Base-by-base conservation (phyloP, 805 yeast species). In the Yueomyces sp. region DNA sequence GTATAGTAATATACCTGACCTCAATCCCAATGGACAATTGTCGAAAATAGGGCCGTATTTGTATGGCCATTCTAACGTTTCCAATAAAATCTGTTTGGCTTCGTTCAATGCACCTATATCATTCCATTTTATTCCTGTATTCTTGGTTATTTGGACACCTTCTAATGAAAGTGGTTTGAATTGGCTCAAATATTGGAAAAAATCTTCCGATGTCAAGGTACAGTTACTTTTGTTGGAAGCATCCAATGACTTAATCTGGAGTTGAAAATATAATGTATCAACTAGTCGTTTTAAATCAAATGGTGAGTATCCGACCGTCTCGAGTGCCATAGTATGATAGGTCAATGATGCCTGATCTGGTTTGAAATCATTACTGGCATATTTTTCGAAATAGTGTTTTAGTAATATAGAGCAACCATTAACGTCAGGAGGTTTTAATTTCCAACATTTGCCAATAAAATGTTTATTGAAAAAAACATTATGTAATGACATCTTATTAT, bases 11-110 rank as follows among this genome's bases (percentile, higher is more conserved):
- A 90, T 76, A 42, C 98, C 98, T 0, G 96, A 85, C 53, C 97
- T 72, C 42, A 90, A 68, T 44, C 97, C 66, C 42, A 90, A 66
- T 0, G 97, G 95, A 54, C 95, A 85, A 48, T 77, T 77, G 19
- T 81, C 79, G 63, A 92, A 90, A n/a, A 90, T 85, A 4, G 96
- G 96, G 0, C 95, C 94, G 57, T 90, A 90, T 54, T 81, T 86
- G 1, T 95, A 85, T 2, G 98, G 98, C 96, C 96, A 90, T 56
- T 92, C 97, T 33, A 90, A 64, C 0, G 97, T 92, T 57, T 90
- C 97, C 42, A 86, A 60, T 7, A 90, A 63, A 0, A 85, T 67
- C 7, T 73, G 68, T 55, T 90, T 90, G 1, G 94, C 92, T 12
- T 77, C 81, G 26, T 65, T 65, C 44, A 90, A 66, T 0, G 96